These are phyloP conservation scores for Babesia divergens DNA, from an alignment of 169 alveolate genomes.

Conservation along the genomic window DNA sequence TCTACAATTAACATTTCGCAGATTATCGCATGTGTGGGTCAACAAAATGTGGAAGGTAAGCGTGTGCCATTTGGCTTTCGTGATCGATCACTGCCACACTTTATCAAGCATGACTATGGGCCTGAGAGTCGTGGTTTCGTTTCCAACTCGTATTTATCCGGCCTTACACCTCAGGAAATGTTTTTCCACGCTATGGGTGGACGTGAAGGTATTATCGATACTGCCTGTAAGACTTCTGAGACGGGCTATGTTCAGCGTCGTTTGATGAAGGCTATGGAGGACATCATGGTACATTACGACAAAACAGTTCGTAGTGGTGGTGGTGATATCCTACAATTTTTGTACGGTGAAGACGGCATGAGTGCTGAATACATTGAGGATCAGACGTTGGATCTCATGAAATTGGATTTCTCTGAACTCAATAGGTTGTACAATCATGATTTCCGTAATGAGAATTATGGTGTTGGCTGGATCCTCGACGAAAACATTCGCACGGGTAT, in stretches of 20 bases:
- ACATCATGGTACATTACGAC: conserved; percentile 98
- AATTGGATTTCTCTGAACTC: conserved; percentile 86
- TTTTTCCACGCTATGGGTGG: conserved; percentile 99
- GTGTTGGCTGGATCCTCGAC: conserved; percentile 74
- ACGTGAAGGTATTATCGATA: conserved; percentile 99
- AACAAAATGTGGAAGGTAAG: conserved; percentile 99
- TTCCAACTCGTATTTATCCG: conserved; percentile 95
- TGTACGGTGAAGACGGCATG: conserved; percentile 99
- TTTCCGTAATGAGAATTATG: conserved; percentile 74
- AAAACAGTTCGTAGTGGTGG: conserved; percentile 95
- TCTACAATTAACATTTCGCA: conserved; percentile 94
- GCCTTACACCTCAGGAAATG: conserved; percentile 97
- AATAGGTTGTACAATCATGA: conserved; percentile 73
- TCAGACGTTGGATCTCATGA: conserved; percentile 89
- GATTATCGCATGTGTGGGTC: conserved; percentile 99
- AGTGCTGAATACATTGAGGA: conserved; percentile 99
- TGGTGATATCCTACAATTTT: conserved; percentile 96
- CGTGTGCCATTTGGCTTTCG: conserved; percentile 98
- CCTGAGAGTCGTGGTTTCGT: conserved; percentile 99
- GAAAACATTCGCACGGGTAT: conserved; percentile 67
- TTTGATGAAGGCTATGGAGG: conserved; percentile 99
- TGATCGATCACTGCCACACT: conserved; percentile 98
- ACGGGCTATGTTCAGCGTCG: conserved; percentile 99
- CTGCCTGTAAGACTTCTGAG: conserved; percentile 99
- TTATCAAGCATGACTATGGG: conserved; percentile 98